Conservation (phyloP, 1,284 basidiomycete species). For the Naganishia sp. region DNA sequence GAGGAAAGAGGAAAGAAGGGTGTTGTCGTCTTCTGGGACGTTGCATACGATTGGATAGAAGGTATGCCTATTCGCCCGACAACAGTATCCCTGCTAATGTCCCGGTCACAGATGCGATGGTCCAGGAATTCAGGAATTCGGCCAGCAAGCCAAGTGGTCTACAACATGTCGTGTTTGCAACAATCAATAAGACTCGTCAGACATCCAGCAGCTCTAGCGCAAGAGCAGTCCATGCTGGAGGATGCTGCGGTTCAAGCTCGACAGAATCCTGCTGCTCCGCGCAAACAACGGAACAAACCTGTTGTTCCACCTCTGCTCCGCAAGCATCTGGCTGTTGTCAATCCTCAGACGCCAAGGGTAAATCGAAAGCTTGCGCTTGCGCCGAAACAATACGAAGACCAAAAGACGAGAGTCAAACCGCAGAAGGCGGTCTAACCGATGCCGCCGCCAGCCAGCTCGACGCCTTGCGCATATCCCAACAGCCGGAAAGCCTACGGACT, state of each 20-base stretch:
- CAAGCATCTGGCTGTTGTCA: not conserved
- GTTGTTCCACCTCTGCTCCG: not conserved
- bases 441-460: slow-evolving; percentile 3
- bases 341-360: not conserved
- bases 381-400: not conserved
- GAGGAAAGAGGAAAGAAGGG: slow-evolving; percentile 41
- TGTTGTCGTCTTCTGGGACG: slow-evolving; percentile 72
- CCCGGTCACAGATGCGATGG: slow-evolving; percentile 38
- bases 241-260: not conserved
- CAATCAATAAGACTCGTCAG: slow-evolving; percentile 29
- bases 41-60: slow-evolving; percentile 71
- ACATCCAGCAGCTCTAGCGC: not conserved
- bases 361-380: not conserved
- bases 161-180: slow-evolving; percentile 31
- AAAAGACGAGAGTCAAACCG: too few relatives aligned
- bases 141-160: slow-evolving; percentile 35
- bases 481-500: slow-evolving; percentile 40
- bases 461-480: slow-evolving; percentile 8
- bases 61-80: slow-evolving; percentile 56
- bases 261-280: slow-evolving; percentile 10
- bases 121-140: slow-evolving; percentile 35
- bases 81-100: slow-evolving; percentile 35
- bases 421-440: not conserved
- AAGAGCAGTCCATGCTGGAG: not conserved
- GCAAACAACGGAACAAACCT: not conserved